Conservation (phyloP, 352 stramenopile genomes). For the Blastocystis sp. region DNA sequence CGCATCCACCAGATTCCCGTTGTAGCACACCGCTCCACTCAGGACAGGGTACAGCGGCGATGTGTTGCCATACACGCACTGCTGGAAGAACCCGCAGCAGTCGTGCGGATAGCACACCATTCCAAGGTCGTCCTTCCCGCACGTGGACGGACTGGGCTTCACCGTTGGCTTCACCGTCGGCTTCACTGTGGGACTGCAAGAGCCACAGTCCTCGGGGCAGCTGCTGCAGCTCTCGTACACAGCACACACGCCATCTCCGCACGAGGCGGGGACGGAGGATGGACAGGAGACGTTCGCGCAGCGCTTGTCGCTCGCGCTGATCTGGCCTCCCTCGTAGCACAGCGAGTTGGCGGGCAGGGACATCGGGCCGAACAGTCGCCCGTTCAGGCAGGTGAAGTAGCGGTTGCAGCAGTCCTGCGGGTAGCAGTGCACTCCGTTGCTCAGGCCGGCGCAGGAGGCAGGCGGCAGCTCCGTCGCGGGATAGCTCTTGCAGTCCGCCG, state of each 20-base stretch:
- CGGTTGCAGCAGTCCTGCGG: slow-evolving; percentile 44
- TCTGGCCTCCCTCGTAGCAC: slow-evolving; percentile 42
- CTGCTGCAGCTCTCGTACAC: slow-evolving; percentile 53
- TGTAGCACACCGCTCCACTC: slow-evolving; percentile 44
- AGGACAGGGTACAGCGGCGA: slow-evolving; percentile 35
- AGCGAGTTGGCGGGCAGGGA: neutral
- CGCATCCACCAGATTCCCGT: slow-evolving; percentile 41
- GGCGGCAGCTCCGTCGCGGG: neutral
- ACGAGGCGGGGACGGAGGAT: neutral
- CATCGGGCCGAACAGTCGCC: slow-evolving; percentile 5
- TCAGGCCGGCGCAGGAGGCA: slow-evolving; percentile 15
- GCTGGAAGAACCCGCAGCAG: slow-evolving; percentile 48
- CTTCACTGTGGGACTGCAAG: too few species aligned
- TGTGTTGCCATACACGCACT: slow-evolving; percentile 32
- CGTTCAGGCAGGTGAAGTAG: slow-evolving; percentile 50
- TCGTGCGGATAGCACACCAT: slow-evolving; percentile 60
- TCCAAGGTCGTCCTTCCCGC: slow-evolving; percentile 26
- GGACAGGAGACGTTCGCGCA: slow-evolving; percentile 2
- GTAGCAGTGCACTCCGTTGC: slow-evolving; percentile 46
- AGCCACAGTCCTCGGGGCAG: slow-evolving; percentile 1
- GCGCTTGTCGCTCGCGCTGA: slow-evolving; percentile 26
- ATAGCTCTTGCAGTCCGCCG: slow-evolving; percentile 41
- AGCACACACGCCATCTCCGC: slow-evolving; percentile 61
- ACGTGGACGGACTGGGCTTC: neutral
- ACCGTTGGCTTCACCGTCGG: too few species aligned